Evolutionary conservation across 352 stramenopile genomes (phyloP), one percentile per base, ranked within the genome.

Genomic region (Pythium guiyangense): DNA sequence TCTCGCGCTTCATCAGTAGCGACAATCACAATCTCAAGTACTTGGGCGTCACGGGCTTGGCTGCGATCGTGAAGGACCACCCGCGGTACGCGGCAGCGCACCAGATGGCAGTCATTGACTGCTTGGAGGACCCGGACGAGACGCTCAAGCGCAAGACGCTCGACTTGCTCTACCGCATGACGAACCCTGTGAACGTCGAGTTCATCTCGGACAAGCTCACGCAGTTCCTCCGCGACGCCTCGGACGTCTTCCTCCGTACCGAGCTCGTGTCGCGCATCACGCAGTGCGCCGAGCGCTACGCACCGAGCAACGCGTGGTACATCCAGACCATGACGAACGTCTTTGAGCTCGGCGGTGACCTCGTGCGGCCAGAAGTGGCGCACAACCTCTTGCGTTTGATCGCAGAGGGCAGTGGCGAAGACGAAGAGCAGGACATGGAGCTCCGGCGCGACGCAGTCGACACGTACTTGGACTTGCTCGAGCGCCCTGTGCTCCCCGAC

Each of bases 51-150:
- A 99, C 96, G 15, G 97, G 96, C n/a, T 84, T 99, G 53, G 97
- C 97, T 25, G 86, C 94, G 12, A 99, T 99, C 69, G 98, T 99
- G 6, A 96, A 97, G 69, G 89, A 97, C 73, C 84, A 96, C 59
- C 86, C 88, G n/a, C 77, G 82, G 1, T 99, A 99, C 73, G 98
- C 97, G 17, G 96, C 96, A 6, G 94, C 97, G 49, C 98, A 99
- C 83, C 97, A 99, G 86, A 97, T 99, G 88, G 95, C 97, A 20
- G 98, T 99, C 22, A 99, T 99, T 67, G 97, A 99, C 74, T 99
- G 97, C 67, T 77, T 99, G 9, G 96, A 99, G 82, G 97, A 99
- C 74, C 88, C 93, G 0, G 98, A 99, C 73, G 97, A 99, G 77
- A 99, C 97, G 39, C 82, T 99, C 20, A 98, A 99, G 80, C 87